These are phyloP conservation scores for Nakazawaea pomicola DNA, from an alignment of 805 yeast genomes.

Conservation along the genomic window DNA sequence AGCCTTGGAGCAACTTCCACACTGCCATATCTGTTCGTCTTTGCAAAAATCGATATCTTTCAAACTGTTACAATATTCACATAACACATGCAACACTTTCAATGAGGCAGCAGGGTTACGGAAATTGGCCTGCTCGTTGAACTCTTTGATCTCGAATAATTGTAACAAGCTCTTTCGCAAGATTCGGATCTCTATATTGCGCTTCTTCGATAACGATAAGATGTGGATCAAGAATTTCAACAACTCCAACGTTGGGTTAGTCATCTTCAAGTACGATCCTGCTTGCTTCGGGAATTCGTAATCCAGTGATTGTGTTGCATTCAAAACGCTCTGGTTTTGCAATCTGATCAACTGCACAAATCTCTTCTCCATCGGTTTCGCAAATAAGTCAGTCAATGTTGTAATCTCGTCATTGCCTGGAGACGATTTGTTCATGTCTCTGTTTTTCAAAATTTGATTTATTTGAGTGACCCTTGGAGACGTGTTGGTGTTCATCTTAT, in stretches of 20 bases:
- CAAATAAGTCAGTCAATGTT: conserved; percentile 35
- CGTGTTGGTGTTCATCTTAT: conserved; percentile 26
- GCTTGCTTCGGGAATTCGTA: conserved; percentile 74
- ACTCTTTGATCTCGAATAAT: conserved; percentile 78
- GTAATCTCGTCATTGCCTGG: conserved; percentile 13
- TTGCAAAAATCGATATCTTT: conserved; percentile 81
- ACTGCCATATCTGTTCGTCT: conserved; percentile 58
- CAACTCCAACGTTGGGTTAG: conserved; percentile 75
- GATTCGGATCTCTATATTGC: conserved; percentile 68
- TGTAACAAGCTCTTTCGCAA: conserved; percentile 70
- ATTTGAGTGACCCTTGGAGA: conserved; percentile 64
- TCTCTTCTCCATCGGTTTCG: conserved; percentile 62
- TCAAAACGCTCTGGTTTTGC: conserved; percentile 69
- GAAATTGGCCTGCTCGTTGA: conserved; percentile 70
- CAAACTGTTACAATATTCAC: conserved; percentile 73
- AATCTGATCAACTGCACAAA: conserved; percentile 58
- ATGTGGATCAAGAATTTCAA: conserved; percentile 74
- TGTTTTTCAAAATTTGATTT: conserved; percentile 44
- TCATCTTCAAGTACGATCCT: conserved; percentile 56
- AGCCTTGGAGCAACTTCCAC: conserved; percentile 59
- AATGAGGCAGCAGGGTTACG: conserved; percentile 71
- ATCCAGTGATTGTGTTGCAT: conserved; percentile 56
- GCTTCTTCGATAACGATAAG: conserved; percentile 55
- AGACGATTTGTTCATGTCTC: conserved; percentile 24
- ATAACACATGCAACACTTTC: conserved; percentile 60